Base-by-base conservation (phyloP, 2,329 filamentous ascomycete genomes). In the Penicillium expansum region DNA sequence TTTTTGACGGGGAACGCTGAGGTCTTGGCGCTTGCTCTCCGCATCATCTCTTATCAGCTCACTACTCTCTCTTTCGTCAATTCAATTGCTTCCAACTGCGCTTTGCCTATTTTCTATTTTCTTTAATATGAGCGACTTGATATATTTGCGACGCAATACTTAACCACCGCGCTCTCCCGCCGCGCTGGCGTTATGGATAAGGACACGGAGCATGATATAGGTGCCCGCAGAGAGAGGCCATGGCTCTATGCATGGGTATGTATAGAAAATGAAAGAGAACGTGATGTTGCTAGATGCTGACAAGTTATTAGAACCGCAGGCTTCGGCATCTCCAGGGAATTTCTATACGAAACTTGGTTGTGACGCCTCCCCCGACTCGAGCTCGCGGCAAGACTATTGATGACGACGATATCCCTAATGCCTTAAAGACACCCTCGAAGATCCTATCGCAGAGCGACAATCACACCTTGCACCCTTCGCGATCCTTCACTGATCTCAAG, bases 251-350 rank as follows among this genome's bases (percentile, higher is more conserved):
- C 81, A 66, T 80, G 76, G 69, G 80, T 82, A 74, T 52, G 80
- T 82, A 74, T 51, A 67, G 59, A 20, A 14, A 32, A 14, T 52
- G 5, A 29, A 29, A 24, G 24, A 43, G 11, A 14, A 22, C 16
- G 5, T 14, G 14, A n/a, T 24, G 13, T 11, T 29, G 4, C n/a
- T 9, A 5, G 14, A 43, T 18, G 32, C 69, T 69, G 43, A 66
- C 58, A 29, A 22, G 3, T 32, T 24, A 47, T 32, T 65, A 94
- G 82, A 97, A 96, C 73, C 90, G 92, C 72, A 92, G 89, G 73
- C 81, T 97, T 52, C 87, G 93, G 53, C 92, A 97, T 78, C 83
- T 97, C 5, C 87, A 90, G 67, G 91, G 91, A 64, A 85, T 97
- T 65, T 93, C 90, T 55, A 78, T 97, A 50, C 90, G 93, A 56